Base-by-base conservation (phyloP, 352 stramenopile genomes). In the Phytophthora syringae region DNA sequence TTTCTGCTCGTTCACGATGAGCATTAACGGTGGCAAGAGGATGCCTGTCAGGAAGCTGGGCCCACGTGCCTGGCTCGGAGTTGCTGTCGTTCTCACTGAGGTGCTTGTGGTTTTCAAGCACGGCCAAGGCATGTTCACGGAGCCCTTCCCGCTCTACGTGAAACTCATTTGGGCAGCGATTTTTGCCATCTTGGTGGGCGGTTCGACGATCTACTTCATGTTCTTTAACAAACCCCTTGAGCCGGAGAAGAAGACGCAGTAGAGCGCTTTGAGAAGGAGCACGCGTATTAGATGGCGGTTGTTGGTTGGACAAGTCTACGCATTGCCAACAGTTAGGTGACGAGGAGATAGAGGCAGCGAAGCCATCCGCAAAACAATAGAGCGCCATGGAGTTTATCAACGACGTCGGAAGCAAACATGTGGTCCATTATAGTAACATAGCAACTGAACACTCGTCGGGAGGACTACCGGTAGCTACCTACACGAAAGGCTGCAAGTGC, bases 1-100 rank as follows among this genome's bases (percentile, higher is more conserved):
- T 44, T 97, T 95, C 64, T 93, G 83, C 56, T 89, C 88, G 12
- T 94, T 96, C 62, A 94, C 88, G 25, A 82, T 91, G 66, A 84
- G 85, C 57, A 79, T 84, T 25, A 52, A 76, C 13, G 76, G 73
- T 50, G 69, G 70, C 34, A 70, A 76, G 32, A 75, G 84, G n/a
- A 71, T 78, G 50, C 82, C 82, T 0, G 84, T 93, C 27, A 89
- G 86, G 73, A 95, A 95, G 63, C 66, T 95, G 27, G 88, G 88
- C 0, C 88, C 88, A 24, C 85, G 86, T 18, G 88, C 88, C 6
- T 95, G 88, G 88, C 76, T 95, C 13, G 88, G 88, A 13, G 70
- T 95, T n/a, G 74, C 82, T 9, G 88, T 95, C 40, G 88, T 95
- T 16, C 66, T 76, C 27, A 84, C 84, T 2, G 88, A 95, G 62